Conservation (phyloP, 306 rosid genomes). For the Cicer yamashitae region DNA sequence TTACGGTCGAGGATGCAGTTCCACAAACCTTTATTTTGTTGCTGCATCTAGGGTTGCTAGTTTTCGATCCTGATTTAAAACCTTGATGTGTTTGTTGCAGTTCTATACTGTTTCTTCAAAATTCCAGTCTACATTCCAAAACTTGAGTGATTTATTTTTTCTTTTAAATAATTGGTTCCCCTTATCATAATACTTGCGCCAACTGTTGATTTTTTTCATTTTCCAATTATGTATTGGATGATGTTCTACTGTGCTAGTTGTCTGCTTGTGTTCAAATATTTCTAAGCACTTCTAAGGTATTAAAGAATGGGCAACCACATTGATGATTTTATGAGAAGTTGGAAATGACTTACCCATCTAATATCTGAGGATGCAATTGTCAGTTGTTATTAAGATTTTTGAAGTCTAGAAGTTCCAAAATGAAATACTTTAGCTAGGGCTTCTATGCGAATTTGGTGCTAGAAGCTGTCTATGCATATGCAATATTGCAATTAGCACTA, state of each 20-base stretch:
- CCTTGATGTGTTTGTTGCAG: neutral
- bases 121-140: neutral
- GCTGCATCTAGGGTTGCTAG: neutral
- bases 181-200: neutral
- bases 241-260: too few species aligned
- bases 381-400: neutral
- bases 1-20: neutral
- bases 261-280: neutral
- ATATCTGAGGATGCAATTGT: neutral
- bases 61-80: neutral
- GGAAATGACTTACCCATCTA: neutral
- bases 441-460: neutral
- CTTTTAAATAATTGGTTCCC: neutral
- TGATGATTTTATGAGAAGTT: neutral
- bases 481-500: neutral
- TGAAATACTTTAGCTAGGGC: neutral
- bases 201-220: neutral
- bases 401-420: neutral
- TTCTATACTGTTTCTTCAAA: neutral
- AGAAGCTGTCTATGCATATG: too few species aligned
- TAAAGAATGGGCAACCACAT: neutral
- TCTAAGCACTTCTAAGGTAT: neutral
- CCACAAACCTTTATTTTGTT: neutral
- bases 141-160: neutral
- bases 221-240: neutral